Base-by-base conservation (phyloP, 495 filamentous ascomycete species). In the Penicillium psychrofluorescens region DNA sequence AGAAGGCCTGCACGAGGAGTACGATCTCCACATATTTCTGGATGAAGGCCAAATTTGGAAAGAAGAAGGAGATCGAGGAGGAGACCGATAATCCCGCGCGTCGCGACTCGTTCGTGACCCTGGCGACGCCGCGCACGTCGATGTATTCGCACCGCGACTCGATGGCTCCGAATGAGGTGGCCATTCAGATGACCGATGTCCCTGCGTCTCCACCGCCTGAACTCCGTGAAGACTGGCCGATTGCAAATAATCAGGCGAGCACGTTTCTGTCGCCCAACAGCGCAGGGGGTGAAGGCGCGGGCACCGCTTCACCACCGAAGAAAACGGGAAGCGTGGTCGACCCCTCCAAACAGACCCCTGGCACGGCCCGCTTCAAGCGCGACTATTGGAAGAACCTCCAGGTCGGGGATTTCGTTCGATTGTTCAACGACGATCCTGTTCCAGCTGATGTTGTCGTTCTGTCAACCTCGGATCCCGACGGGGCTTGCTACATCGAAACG, bases 401-500 rank as follows among this genome's bases (percentile, higher is more conserved):
- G 53, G 91, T 97, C 35, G 94, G 94, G 32, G 94, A 99, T 63
- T 97, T 95, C 62, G 85, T 99, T 37, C 87, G 94, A 43, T 77
- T 99, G 40, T 96, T 95, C 66, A 95, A 95, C 49, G 86, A 95
- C 41, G 94, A 99, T 57, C 87, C 91, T 48, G 83, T 99, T 27
- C 94, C 94, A 2, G 91, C 94, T 33, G 94, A 99, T 66, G 74
- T 97, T 36, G 84, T 97, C 39, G 87, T 99, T 41, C 70, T 99
- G n/a, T 88, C 92, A 10, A 96, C 94, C 8, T 96, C 92, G 2
- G 92, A 96, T 54, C 77, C 80, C 4, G 94, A 99, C 55, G 94
- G 94, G 32, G 85, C 90, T 30, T 99, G 94, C 62, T 97, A 97
- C 52, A 84, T 97, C 15, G 94, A 99, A 66, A 99, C 94, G 2